phyloP scores from a whole-genome alignment of 2,329 filamentous ascomycete genomes.

The Rhexocercosporidium sp. region DNA sequence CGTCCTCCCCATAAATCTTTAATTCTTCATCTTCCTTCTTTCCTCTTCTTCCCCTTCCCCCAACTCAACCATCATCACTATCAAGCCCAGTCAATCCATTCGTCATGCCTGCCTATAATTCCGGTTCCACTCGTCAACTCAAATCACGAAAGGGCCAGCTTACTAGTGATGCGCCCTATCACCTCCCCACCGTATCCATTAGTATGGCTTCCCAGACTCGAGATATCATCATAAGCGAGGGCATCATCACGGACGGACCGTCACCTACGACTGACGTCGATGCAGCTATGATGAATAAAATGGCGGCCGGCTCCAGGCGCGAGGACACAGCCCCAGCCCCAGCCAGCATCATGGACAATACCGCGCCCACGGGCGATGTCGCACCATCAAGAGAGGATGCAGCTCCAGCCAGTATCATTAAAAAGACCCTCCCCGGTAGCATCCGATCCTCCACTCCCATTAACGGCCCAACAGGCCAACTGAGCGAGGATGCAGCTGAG shows the following conservation, averaged over 20 bases:
- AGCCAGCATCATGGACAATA: constrained; percentile 4
- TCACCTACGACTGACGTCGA: background rate
- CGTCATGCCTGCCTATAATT: constrained; percentile 3
- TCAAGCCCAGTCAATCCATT: background rate
- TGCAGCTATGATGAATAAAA: constrained; percentile 9
- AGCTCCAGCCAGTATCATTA: background rate
- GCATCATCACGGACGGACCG: background rate
- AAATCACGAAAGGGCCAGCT: constrained; percentile 2
- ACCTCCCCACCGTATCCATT: background rate
- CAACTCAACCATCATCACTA: background rate
- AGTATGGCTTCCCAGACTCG: background rate
- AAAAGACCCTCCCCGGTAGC: background rate
- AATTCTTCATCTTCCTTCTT: background rate
- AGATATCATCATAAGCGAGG: constrained; percentile 6
- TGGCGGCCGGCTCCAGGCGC: constrained; percentile 12
- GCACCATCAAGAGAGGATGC: background rate
- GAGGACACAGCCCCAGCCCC: constrained; percentile 5
- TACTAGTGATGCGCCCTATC: background rate
- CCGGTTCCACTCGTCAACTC: background rate
- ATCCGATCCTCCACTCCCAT: too few species aligned
- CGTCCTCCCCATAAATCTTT: background rate
- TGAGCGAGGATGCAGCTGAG: background rate
- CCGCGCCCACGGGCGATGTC: background rate
- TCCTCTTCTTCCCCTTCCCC: background rate
- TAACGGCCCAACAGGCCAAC: background rate